These are phyloP conservation scores for Heteromeles arbutifolia DNA, from an alignment of 306 rosid genomes.

Conservation along the genomic window DNA sequence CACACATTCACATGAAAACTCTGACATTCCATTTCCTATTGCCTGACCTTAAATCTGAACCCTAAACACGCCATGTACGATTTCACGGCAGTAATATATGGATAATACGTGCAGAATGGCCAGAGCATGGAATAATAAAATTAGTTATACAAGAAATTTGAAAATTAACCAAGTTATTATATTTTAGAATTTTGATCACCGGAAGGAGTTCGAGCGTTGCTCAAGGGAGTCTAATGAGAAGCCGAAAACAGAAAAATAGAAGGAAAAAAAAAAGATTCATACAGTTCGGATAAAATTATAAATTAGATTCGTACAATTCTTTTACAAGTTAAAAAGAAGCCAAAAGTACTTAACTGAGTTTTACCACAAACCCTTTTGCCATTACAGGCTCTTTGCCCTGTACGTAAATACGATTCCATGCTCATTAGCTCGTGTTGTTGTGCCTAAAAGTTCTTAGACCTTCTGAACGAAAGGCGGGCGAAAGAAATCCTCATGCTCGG, in stretches of 20 bases:
- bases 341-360: neutral
- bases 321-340: too few species aligned
- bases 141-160: neutral
- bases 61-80: too few species aligned
- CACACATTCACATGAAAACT: neutral
- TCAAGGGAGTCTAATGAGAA: neutral
- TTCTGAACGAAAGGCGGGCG: slow-evolving; percentile 15
- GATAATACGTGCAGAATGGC: neutral
- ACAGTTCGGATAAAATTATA: too few species aligned
- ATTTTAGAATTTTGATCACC: neutral
- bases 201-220: neutral
- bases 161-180: too few species aligned
- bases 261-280: neutral
- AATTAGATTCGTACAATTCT: too few species aligned
- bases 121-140: neutral
- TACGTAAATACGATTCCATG: neutral
- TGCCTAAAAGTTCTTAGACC: neutral
- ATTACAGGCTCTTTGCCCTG: neutral
- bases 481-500: slow-evolving; percentile 12
- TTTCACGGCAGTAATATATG: too few species aligned
- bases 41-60: neutral
- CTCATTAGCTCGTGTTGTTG: neutral
- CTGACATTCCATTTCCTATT: neutral
- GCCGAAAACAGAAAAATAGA: neutral
- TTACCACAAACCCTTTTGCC: neutral